Evolutionary conservation across 2,329 filamentous ascomycete species (phyloP), one percentile per base, ranked within the genome.

Genomic region (Thielaviopsis musarum): DNA sequence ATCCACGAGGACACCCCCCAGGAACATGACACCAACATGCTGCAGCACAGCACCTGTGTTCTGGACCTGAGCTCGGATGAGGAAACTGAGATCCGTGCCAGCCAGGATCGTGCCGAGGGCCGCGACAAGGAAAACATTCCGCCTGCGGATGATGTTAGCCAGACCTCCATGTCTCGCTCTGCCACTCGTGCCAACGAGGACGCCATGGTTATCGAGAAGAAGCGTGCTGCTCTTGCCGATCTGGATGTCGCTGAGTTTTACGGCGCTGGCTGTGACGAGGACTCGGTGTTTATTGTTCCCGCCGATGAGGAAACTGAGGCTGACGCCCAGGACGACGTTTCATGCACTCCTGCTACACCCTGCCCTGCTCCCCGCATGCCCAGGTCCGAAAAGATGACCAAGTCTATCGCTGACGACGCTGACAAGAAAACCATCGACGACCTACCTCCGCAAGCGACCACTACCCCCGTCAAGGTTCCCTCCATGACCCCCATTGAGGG

Each of bases 91-190:
- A 76, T 74, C 56, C 79, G 79, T 67, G 71, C 77, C 52, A 73
- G 66, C 56, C 71, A 71, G 64, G 78, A 76, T 67, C 69, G 75
- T 65, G 75, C 76, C 34, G 80, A 87, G 64, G 78, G 80, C 53
- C 77, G 82, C 34, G 87, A 89, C 67, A 98, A 98, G 76, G 91
- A 98, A 74, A 98, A 98, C 68, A 82, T 95, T 19, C 87, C 91
- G 4, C 91, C 91, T 1, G 69, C 73, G 2, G 79, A 81, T 59
- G 83, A 87, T 53, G 70, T 85, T 48, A 81, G 79, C 28, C 78
- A 85, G 66, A 82, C 80, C 0, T 73, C 73, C 17, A 65, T 66
- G 22, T 66, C 70, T 1, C 67, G 69, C 0, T 65, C 67, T n/a
- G 49, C 60, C 4, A 63, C 69, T 24, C 68, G 71, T n/a, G 64